Percentiles rank a stretch among this genome's conserved stretches.
Evolutionary conservation across 306 rosid species (phyloP).

Genomic region (cucumber (Cucumis sativus)): Cucumber_9930_V3 NC_026660.2:6575501-6576000

Average conservation of each 20-base stretch:
- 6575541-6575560: neutral
- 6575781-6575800: conserved; percentile 2
- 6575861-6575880: neutral
- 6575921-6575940: neutral
- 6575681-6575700: neutral
- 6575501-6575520: neutral
- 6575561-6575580: neutral
- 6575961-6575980: neutral
- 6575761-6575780: neutral
- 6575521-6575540: neutral
- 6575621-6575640: neutral
- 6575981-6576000: neutral
- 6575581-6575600: neutral
- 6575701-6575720: neutral
- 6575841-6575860: neutral
- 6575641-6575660: neutral
- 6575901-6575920: neutral
- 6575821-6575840: neutral
- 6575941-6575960: neutral
- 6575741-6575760: neutral
- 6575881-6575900: neutral
- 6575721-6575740: neutral
- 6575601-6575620: neutral
- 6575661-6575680: neutral
- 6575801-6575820: neutral